Base-by-base conservation (phyloP, 176 grass and related monocot species). In the Ensete ventricosum region DNA sequence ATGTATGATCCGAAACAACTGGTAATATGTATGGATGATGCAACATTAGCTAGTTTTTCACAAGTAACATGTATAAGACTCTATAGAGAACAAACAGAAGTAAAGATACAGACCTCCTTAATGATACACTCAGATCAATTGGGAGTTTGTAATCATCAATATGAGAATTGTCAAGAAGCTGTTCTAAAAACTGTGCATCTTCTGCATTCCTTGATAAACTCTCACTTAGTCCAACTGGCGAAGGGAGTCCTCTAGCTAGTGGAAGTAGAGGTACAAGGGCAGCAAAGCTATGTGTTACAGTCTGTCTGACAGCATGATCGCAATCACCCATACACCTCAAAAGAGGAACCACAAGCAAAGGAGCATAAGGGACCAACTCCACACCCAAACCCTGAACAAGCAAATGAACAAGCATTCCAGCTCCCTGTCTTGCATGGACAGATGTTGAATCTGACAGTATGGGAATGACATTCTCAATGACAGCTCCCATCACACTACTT, bases 281-380 rank as follows among this genome's bases (percentile, higher is more conserved):
- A 79, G 95, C 95, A 71, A 98, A 98, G 82, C 95, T 93, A 82
- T 98, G 88, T 75, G 95, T 98, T 10, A 98, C 95, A 80, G 87
- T 89, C 82, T 94, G 90, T 84, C 95, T 90, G 62, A 98, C 95
- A 70, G 86, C 85, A 83, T 74, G 81, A 90, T 98, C 90, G 78
- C 84, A 84, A 21, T 98, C 95, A 49, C 88, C 93, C 95, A 98
- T 98, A 81, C 95, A 98, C 82, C 88, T 91, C 73, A 98, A 71
- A 72, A 98, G 95, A 64, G 95, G 95, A 86, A 98, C 95, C 68
- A 98, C 86, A 77, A 98, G 82, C 67, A 98, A 88, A 87, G 90
- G 95, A 80, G 90, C 78, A 82, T 98, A 98, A 80, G 90, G 88
- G 80, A 98, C 88, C 81, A 98, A 81, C 64, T 91, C 90, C 66